phyloP scores from a whole-genome alignment of 75 land plant genomes.

The Sequoia sempervirens region DNA sequence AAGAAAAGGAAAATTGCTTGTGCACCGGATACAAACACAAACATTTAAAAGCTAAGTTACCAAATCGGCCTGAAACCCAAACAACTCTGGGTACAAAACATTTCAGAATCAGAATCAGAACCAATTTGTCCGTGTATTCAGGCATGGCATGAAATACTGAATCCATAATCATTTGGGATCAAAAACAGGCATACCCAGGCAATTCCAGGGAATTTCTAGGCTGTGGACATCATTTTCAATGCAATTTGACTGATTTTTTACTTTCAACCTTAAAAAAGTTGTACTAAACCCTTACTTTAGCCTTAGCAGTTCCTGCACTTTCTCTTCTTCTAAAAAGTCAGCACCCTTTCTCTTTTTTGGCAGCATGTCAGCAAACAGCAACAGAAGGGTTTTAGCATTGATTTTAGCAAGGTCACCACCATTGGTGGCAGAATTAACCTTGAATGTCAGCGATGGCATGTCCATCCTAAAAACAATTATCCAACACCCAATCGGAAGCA shows the following conservation, averaged over 20 bases:
- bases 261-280: no score
- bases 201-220: no score
- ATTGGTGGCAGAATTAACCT: conserved; percentile 20
- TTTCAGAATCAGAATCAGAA: no score
- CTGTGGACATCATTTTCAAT: no score
- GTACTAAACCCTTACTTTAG: conserved; percentile 14
- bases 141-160: no score
- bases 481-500: conserved; percentile 36
- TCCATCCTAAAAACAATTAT: conserved; percentile 39
- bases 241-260: no score
- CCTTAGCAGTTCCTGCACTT: neutral
- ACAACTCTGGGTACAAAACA: no score
- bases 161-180: no score
- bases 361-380: conserved; percentile 17
- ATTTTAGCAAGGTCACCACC: neutral
- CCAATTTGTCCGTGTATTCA: no score
- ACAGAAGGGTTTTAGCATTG: neutral
- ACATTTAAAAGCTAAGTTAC: no score
- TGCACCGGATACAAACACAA: neutral
- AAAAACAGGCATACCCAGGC: no score
- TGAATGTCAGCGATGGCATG: conserved; percentile 28
- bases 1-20: neutral
- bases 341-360: conserved; percentile 13
- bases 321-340: neutral
- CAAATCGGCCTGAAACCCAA: no score